These are phyloP conservation scores for Lactarius pseudohatsudake DNA, from an alignment of 768 basidiomycete species.

Conservation along the genomic window DNA sequence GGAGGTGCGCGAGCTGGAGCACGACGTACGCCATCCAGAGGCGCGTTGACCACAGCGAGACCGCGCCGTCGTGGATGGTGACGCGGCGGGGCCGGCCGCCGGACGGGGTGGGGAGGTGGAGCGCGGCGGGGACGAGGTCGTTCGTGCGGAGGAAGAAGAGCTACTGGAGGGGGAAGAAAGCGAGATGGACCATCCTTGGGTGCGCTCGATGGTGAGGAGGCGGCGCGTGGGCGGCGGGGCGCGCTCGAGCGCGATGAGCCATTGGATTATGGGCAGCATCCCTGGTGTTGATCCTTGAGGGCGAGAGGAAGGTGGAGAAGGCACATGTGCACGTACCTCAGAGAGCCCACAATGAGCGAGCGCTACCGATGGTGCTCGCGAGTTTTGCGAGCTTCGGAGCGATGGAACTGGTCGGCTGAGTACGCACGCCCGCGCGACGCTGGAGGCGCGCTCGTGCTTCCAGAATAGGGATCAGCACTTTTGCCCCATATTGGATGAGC, in stretches of 20 bases:
- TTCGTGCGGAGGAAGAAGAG: conserved; percentile 65
- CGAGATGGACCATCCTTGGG: conserved; percentile 77
- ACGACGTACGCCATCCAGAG: conserved; percentile 80
- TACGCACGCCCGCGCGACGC: conserved; percentile 59
- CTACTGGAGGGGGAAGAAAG: conserved; percentile 79
- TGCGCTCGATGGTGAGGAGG: conserved; percentile 72
- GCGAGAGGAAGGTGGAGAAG: background rate
- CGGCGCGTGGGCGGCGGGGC: conserved; percentile 66
- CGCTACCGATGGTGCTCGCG: conserved; percentile 57
- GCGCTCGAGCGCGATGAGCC: conserved; percentile 76
- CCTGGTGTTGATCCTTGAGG: conserved; percentile 42
- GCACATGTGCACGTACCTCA: conserved; percentile 56
- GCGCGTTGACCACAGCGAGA: conserved; percentile 72
- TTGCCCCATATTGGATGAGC: conserved; percentile 73
- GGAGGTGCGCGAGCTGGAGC: conserved; percentile 72
- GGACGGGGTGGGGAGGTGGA: conserved; percentile 42
- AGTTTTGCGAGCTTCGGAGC: conserved; percentile 57
- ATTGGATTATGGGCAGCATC: conserved; percentile 75
- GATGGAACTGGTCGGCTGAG: conserved; percentile 49
- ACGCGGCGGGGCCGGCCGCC: conserved; percentile 38
- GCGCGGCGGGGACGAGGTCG: conserved; percentile 55
- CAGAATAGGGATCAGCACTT: conserved; percentile 66
- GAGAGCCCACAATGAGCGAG: conserved; percentile 71
- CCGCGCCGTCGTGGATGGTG: conserved; percentile 44
- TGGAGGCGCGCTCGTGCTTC: conserved; percentile 68